Conservation (phyloP, 1,284 basidiomycete genomes). For the Bjerkandera adusta region DNA sequence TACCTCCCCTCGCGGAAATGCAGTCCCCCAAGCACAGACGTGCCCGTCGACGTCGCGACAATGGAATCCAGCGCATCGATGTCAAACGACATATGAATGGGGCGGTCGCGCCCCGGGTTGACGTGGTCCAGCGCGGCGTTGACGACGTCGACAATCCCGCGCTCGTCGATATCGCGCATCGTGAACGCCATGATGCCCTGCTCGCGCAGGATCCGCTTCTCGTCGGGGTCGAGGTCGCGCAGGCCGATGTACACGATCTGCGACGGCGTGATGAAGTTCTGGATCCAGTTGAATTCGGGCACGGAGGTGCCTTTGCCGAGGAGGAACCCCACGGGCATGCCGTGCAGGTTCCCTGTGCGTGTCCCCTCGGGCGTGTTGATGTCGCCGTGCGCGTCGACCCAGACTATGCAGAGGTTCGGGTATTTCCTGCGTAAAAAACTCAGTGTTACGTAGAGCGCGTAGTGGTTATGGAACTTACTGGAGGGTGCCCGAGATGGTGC, state of each 20-base stretch:
- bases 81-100: conserved; percentile 96
- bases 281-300: conserved; percentile 79
- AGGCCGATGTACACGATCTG: conserved; percentile 93
- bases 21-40: conserved; percentile 91
- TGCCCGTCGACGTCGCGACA: conserved; percentile 93
- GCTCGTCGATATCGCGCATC: conserved; percentile 98
- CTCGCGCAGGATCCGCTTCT: conserved; percentile 86
- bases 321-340: conserved; percentile 97
- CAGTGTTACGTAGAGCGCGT: neutral
- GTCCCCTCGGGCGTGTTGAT: conserved; percentile 92
- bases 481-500: conserved; percentile 83
- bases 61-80: conserved; percentile 93
- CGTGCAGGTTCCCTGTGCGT: conserved; percentile 91
- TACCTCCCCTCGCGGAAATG: conserved; percentile 98
- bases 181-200: conserved; percentile 92
- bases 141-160: conserved; percentile 93
- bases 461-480: conserved; percentile 44
- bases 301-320: conserved; percentile 63
- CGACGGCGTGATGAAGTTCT: conserved; percentile 68
- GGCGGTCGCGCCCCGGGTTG: conserved; percentile 79
- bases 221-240: conserved; percentile 89
- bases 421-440: conserved; percentile 61
- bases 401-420: conserved; percentile 82
- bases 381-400: conserved; percentile 94
- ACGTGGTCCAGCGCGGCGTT: conserved; percentile 96